Base-by-base conservation (phyloP, 352 stramenopile genomes). In the Pythium aristosporum region DNA sequence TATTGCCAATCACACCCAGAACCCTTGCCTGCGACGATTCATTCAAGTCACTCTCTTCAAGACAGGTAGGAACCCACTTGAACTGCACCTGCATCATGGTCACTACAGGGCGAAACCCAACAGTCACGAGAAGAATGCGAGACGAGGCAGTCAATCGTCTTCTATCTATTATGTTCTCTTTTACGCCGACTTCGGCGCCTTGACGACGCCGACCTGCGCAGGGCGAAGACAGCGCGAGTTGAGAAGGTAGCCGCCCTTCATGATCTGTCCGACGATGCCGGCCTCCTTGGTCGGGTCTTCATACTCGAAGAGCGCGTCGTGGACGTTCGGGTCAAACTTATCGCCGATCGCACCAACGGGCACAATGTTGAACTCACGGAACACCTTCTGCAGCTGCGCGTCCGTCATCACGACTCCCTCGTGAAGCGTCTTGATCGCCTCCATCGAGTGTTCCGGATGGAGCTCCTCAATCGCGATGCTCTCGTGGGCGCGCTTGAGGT, bases 271-370 rank as follows among this genome's bases (percentile, higher is more conserved):
- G 57, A 99, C 82, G 28, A 87, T 97, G 25, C 94, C 95, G 20
- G 89, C 67, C 43, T 94, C 85, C 68, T 96, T 92, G 36, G 82
- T 71, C 2, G 84, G 63, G 83, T 99, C 96, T 18, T 89, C 80
- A 77, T 98, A 99, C 83, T 99, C 91, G 75, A 99, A 99, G 41
- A 99, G 80, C 32, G 97, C 97, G 62, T 99, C 96, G 77, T 99
- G 97, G 68, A 98, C 72, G 67, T 98, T 98, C 39, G 97, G 96
- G 89, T 99, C 96, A 71, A 99, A 99, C 72, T 92, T 94, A 71
- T 99, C 97, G 44, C 96, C 97, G 36, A 92, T 77, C 43, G 77
- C 80, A 34, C 97, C 97, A 69, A 97, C 98, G 57, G 95, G 89
- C 28, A 85, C 75, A 59, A 99, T 92, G 59, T 92, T 91, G 63